Percentiles rank a stretch among this genome's conserved stretches.
Conservation (phyloP, 495 filamentous ascomycete genomes). For the Lichina pygmaea region DNA sequence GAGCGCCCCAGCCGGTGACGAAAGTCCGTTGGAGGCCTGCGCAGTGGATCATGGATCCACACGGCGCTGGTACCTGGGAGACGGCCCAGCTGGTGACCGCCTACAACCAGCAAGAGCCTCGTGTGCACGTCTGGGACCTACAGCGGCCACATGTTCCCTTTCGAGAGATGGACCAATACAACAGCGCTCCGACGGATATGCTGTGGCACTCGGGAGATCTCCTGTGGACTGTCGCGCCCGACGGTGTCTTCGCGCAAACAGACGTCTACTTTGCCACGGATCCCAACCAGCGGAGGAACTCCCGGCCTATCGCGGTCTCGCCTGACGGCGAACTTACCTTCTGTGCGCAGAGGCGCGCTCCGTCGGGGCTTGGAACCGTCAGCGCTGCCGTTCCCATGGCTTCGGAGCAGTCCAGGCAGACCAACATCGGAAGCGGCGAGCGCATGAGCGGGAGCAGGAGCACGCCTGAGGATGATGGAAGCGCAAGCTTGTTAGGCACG, state of each 20-base stretch:
- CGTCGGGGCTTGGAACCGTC: neutral
- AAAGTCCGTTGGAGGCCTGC: constrained; percentile 71
- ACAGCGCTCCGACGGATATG: constrained; percentile 41
- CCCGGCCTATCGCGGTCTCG: constrained; percentile 35
- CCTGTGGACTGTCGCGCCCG: constrained; percentile 71
- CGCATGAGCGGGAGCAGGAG: constrained; percentile 28
- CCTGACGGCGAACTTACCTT: constrained; percentile 27
- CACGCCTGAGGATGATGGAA: constrained; percentile 36
- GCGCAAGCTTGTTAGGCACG: constrained; percentile 28
- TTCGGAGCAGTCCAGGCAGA: neutral
- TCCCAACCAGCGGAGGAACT: constrained; percentile 42
- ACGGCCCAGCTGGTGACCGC: constrained; percentile 41
- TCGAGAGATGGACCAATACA: constrained; percentile 56
- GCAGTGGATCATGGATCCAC: constrained; percentile 30
- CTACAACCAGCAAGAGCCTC: constrained; percentile 36
- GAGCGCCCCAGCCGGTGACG: constrained; percentile 39
- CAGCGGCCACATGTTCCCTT: constrained; percentile 66
- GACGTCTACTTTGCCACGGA: constrained; percentile 63
- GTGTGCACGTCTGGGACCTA: constrained; percentile 80
- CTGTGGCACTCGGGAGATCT: constrained; percentile 80
- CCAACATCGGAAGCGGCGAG: constrained; percentile 10
- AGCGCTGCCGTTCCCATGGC: no score
- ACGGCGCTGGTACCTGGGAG: constrained; percentile 19
- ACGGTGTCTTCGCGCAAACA: constrained; percentile 64
- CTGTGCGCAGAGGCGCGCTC: constrained; percentile 21